A percentile compares a stretch with the other conserved stretches of the same genome.
Conservation (phyloP, 352 stramenopile species). For the Globisporangium nunn region DNA sequence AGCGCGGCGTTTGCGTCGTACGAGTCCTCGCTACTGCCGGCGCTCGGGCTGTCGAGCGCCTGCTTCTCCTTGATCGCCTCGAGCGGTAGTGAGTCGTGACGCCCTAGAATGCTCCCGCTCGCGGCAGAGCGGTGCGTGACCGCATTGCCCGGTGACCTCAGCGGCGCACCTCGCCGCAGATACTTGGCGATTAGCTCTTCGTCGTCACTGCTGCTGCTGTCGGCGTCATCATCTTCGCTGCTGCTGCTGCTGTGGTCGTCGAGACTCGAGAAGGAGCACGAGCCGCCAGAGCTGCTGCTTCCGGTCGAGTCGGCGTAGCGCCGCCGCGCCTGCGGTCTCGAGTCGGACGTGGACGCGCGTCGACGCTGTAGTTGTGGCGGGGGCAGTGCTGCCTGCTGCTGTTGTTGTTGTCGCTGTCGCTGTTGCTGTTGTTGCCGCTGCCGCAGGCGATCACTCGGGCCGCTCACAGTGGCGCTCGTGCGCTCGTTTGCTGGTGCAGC, state of each 20-base stretch:
- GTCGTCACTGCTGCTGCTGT: slow-evolving; percentile 2
- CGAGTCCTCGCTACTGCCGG: background rate
- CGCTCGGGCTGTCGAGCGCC: background rate
- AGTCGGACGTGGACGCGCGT: slow-evolving; percentile 7
- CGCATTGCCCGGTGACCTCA: slow-evolving; percentile 4
- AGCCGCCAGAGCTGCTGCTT: slow-evolving; percentile 1
- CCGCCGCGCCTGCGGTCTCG: slow-evolving; percentile 1
- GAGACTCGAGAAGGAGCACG: slow-evolving; percentile 12
- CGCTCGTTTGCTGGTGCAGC: background rate
- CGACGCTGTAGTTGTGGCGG: background rate
- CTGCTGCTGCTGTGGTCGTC: slow-evolving; percentile 11
- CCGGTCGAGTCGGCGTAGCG: slow-evolving; percentile 2
- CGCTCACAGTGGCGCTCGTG: background rate
- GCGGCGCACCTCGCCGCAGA: slow-evolving; percentile 6
- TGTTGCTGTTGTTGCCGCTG: slow-evolving; percentile 1
- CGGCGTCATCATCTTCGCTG: background rate
- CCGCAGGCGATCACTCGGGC: background rate
- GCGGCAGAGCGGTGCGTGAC: background rate
- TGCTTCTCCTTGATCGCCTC: slow-evolving; percentile 13
- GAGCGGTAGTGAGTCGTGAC: slow-evolving; percentile 1
- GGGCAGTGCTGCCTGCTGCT: background rate
- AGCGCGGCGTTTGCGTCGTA: background rate
- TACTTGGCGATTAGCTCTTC: slow-evolving; percentile 16
- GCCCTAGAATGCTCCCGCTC: background rate
- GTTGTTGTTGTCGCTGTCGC: background rate